Percentiles rank a stretch among this genome's conserved stretches.
These are phyloP conservation scores for Psidium friedrichsthalianum DNA, from an alignment of 345 rosid species.

Conservation along the genomic window DNA sequence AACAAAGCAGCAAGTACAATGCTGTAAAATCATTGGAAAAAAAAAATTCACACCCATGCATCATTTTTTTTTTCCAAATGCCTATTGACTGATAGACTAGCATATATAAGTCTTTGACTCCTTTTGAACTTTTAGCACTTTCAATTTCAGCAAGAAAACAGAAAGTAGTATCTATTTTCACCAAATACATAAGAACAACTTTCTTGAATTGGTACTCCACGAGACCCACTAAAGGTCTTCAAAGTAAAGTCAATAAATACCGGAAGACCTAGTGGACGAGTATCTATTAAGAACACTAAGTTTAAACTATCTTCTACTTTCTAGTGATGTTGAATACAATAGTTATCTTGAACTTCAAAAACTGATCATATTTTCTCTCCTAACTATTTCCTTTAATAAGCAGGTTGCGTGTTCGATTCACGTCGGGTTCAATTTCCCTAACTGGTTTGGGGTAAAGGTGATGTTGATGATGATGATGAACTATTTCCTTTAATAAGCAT, in stretches of 20 bases:
- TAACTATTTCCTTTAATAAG: not conserved
- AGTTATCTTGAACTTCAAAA: not conserved
- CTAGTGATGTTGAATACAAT: not conserved
- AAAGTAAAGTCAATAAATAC: not conserved
- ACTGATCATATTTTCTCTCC: not conserved
- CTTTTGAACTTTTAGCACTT: not conserved
- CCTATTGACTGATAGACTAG: not conserved
- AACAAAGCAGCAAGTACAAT: not conserved
- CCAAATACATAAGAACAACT: not conserved
- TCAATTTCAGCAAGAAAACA: not conserved
- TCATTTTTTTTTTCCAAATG: not conserved
- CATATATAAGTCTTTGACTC: not conserved
- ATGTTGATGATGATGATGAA: no score
- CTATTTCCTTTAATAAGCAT: not conserved
- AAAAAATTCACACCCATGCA: not conserved
- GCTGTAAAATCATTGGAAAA: not conserved
- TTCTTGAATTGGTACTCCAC: not conserved
- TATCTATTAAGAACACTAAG: not conserved
- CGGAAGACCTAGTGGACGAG: not conserved
- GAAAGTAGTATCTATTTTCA: not conserved
- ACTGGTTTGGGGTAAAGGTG: no score
- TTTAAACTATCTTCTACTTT: not conserved
- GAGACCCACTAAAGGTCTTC: not conserved
- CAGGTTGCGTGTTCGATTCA: conserved; percentile 92
- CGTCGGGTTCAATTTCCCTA: conserved; percentile 61